Evolutionary conservation across 352 stramenopile species (phyloP).

Genomic region (Phytophthora hibernalis): DNA sequence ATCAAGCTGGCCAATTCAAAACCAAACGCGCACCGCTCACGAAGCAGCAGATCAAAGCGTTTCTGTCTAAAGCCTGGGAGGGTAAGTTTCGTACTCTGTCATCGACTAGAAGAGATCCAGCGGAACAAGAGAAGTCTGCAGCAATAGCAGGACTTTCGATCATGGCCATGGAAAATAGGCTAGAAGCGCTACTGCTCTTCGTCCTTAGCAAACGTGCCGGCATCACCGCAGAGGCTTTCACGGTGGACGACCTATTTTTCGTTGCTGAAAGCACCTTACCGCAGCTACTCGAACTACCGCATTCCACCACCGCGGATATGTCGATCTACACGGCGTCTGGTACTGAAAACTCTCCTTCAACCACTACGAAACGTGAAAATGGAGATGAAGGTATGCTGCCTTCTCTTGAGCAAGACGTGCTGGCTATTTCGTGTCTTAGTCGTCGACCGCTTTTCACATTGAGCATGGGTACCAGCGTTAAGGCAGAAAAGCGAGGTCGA

Average conservation of each 20-base stretch:
- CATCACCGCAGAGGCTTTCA: conserved; percentile 23
- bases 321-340: conserved; percentile 13
- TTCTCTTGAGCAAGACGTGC: conserved; percentile 24
- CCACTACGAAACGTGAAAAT: not conserved
- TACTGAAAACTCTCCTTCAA: not conserved
- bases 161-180: conserved; percentile 46
- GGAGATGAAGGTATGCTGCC: not conserved
- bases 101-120: not conserved
- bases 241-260: conserved; percentile 37
- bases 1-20: not conserved
- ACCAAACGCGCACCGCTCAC: conserved; percentile 20
- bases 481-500: conserved; percentile 18
- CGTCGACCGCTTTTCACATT: conserved; percentile 28
- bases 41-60: conserved; percentile 56
- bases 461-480: conserved; percentile 1
- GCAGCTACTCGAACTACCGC: conserved; percentile 31
- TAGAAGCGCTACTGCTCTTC: conserved; percentile 46
- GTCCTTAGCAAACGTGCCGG: conserved; percentile 19
- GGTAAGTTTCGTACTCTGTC: conserved; percentile 33
- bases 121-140: not conserved
- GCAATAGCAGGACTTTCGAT: conserved; percentile 15
- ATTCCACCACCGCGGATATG: conserved; percentile 12
- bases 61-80: conserved; percentile 51
- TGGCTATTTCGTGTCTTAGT: conserved; percentile 28
- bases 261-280: conserved; percentile 29